A percentile compares a stretch with the other conserved stretches of the same genome.
Conservation (phyloP, 306 rosid genomes). For the Argentina anserina region DNA sequence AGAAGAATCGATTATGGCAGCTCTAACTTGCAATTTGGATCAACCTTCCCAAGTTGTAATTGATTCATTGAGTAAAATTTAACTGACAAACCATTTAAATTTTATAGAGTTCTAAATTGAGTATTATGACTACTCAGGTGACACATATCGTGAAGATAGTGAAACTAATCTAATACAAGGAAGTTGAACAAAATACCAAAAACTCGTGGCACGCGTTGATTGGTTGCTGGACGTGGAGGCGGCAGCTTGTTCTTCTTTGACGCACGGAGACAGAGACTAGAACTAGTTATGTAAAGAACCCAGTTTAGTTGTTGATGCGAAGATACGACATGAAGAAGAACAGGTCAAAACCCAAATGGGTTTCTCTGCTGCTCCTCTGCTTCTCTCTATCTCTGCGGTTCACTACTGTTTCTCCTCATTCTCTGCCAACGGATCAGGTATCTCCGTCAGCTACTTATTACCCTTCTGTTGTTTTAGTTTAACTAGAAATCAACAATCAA, state of each 20-base stretch:
- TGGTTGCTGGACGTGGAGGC: slow-evolving; percentile 32
- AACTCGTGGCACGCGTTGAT: slow-evolving; percentile 25
- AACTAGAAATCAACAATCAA: not conserved
- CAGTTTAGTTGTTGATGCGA: not conserved
- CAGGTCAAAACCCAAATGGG: slow-evolving; percentile 19
- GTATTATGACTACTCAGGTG: no score
- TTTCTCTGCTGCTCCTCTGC: slow-evolving; percentile 30
- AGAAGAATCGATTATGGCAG: not conserved
- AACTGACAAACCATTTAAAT: no score
- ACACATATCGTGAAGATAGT: no score
- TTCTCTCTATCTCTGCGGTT: slow-evolving; percentile 17
- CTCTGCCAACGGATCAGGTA: not conserved
- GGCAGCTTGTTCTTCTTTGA: not conserved
- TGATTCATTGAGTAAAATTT: no score
- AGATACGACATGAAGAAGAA: slow-evolving; percentile 23
- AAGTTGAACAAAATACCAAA: not conserved
- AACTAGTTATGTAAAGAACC: not conserved
- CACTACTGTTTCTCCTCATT: slow-evolving; percentile 1
- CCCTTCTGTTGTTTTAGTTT: not conserved
- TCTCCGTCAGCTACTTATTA: not conserved
- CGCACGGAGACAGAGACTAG: not conserved
- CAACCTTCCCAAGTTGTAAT: no score
- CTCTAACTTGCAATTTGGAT: no score
- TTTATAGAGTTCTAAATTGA: no score
- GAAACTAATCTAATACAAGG: no score